These are phyloP conservation scores for Phialophora macrospora DNA, from an alignment of 2,329 filamentous ascomycete species.

Conservation along the genomic window DNA sequence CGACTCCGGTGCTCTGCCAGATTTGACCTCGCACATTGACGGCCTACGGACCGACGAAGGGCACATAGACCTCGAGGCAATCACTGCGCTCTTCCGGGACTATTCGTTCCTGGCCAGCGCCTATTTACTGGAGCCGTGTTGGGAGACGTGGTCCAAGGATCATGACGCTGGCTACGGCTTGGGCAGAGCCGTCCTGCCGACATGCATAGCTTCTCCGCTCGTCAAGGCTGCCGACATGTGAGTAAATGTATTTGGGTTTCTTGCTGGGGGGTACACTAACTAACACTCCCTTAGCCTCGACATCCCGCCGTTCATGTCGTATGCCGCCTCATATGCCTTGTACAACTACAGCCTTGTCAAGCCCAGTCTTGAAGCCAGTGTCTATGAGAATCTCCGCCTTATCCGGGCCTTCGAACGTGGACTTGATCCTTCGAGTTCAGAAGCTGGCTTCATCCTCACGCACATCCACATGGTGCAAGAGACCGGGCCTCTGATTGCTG, in stretches of 20 bases:
- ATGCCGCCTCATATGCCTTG: conserved; percentile 66
- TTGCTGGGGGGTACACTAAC: conserved; percentile 13
- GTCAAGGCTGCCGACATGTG: conserved; percentile 84
- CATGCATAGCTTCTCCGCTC: conserved; percentile 77
- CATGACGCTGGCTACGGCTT: conserved; percentile 75
- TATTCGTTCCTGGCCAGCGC: conserved; percentile 90
- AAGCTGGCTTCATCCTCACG: conserved; percentile 94
- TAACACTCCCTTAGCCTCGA: conserved; percentile 58
- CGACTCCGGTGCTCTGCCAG: conserved; percentile 69
- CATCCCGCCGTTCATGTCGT: conserved; percentile 94
- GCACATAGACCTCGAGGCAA: conserved; percentile 70
- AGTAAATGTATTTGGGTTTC: conserved; percentile 49
- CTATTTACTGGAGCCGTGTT: conserved; percentile 90
- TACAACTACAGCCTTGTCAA: conserved; percentile 69
- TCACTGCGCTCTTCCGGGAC: conserved; percentile 88
- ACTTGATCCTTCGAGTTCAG: conserved; percentile 82
- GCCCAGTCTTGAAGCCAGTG: conserved; percentile 45
- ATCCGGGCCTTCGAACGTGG: conserved; percentile 91
- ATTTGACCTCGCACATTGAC: conserved; percentile 75
- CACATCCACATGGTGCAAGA: conserved; percentile 95
- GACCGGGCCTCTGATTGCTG: conserved; percentile 76
- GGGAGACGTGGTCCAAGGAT: conserved; percentile 66
- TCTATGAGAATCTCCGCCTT: conserved; percentile 71
- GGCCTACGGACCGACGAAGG: conserved; percentile 59
- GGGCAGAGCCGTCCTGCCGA: conserved; percentile 73